Conservation (phyloP, 2,329 filamentous ascomycete species). For the Tolypocladium cylindrosporum region DNA sequence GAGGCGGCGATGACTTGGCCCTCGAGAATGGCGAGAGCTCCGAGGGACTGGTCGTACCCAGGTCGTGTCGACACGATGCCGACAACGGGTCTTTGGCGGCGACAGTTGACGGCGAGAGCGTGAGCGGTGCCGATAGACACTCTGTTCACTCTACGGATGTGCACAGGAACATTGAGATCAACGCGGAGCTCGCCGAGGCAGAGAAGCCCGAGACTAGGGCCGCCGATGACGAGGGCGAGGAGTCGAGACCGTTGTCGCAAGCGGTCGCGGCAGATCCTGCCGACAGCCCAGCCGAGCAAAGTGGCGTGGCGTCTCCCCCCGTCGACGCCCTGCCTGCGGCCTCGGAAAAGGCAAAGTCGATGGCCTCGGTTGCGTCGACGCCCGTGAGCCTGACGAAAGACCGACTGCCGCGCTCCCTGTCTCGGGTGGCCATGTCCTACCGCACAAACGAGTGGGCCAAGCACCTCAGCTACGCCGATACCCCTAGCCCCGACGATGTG, state of each 20-base stretch:
- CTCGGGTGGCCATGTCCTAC: conserved; percentile 70
- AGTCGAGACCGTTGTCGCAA: too few species aligned
- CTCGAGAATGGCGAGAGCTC: conserved; percentile 25
- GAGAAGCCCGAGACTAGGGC: background rate
- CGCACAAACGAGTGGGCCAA: conserved; percentile 96
- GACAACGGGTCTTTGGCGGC: conserved; percentile 45
- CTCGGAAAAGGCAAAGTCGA: conserved; percentile 28
- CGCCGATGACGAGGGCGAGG: too few species aligned
- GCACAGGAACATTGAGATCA: conserved; percentile 26
- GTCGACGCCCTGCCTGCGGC: conserved; percentile 7
- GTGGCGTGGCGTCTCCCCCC: background rate
- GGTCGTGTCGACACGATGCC: conserved; percentile 22
- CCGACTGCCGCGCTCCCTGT: conserved; percentile 59
- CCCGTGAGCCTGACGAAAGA: conserved; percentile 45
- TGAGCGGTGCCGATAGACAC: conserved; percentile 26
- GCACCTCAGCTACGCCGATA: conserved; percentile 69
- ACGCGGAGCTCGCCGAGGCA: conserved; percentile 22
- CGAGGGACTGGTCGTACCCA: conserved; percentile 34
- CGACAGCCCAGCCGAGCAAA: background rate
- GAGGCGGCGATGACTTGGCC: conserved; percentile 4
- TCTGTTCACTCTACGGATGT: conserved; percentile 13
- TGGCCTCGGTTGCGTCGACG: conserved; percentile 30
- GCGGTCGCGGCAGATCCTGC: too few species aligned
- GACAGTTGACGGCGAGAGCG: conserved; percentile 44
- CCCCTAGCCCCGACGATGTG: conserved; percentile 55